Evolutionary conservation across 495 filamentous ascomycete species (phyloP).

Genomic region (Cudoniella acicularis): DNA sequence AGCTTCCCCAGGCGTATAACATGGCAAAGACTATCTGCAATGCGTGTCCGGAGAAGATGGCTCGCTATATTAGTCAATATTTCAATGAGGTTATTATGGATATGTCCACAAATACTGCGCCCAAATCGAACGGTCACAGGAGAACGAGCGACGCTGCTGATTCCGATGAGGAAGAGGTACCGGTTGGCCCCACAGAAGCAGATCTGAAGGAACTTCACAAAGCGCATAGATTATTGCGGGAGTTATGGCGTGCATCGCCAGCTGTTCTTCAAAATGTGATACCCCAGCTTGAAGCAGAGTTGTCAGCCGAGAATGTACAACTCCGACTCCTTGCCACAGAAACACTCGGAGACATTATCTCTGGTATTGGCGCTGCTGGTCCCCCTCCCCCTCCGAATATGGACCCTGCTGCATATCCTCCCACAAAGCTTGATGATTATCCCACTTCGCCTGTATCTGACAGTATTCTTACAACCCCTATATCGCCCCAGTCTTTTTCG

Average conservation of each 20-base stretch:
- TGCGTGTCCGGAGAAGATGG: slow-evolving; percentile 87
- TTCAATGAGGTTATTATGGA: slow-evolving; percentile 96
- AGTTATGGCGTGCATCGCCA: slow-evolving; percentile 91
- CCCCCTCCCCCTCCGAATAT: slow-evolving; percentile 67
- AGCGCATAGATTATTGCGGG: slow-evolving; percentile 82
- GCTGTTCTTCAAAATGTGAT: slow-evolving; percentile 89
- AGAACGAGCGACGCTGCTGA: slow-evolving; percentile 48
- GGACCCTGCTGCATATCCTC: slow-evolving; percentile 79
- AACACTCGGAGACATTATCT: slow-evolving; percentile 89
- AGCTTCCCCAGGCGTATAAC: slow-evolving; percentile 86
- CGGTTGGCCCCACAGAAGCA: slow-evolving; percentile 64
- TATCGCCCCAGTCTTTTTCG: slow-evolving; percentile 78
- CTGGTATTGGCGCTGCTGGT: slow-evolving; percentile 86
- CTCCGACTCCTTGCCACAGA: slow-evolving; percentile 84
- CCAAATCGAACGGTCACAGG: slow-evolving; percentile 44
- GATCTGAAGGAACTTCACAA: slow-evolving; percentile 86
- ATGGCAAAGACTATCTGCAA: slow-evolving; percentile 96
- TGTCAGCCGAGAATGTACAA: slow-evolving; percentile 83
- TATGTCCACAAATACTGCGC: slow-evolving; percentile 51
- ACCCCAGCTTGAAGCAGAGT: slow-evolving; percentile 87
- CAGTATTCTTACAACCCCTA: slow-evolving; percentile 69
- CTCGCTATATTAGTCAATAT: slow-evolving; percentile 87
- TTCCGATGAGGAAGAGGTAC: slow-evolving; percentile 67
- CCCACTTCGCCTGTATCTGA: slow-evolving; percentile 46
- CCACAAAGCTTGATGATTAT: slow-evolving; percentile 60